phyloP scores from a whole-genome alignment of 2,329 filamentous ascomycete species.

The Scleromitrula shiraiana region DNA sequence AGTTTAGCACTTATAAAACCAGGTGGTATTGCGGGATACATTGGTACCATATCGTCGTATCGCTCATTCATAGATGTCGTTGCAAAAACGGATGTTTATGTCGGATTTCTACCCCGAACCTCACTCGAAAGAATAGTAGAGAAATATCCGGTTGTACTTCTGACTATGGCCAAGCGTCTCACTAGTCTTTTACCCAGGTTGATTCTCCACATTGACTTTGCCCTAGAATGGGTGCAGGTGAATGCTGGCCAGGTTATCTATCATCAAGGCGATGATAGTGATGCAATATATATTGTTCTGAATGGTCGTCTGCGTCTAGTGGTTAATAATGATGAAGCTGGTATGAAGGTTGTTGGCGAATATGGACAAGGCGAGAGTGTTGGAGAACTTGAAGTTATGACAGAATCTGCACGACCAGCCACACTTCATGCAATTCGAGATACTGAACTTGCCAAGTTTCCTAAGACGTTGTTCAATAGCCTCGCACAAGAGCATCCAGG shows the following conservation, averaged over 20 bases:
- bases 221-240: slow-evolving; percentile 95
- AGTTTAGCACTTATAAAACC: slow-evolving; percentile 90
- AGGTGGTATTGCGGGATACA: slow-evolving; percentile 86
- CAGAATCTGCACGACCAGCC: slow-evolving; percentile 82
- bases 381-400: slow-evolving; percentile 93
- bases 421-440: slow-evolving; percentile 94
- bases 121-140: slow-evolving; percentile 90
- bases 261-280: slow-evolving; percentile 88
- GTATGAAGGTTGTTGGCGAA: slow-evolving; percentile 80
- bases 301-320: slow-evolving; percentile 86
- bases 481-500: slow-evolving; percentile 93
- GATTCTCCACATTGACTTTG: slow-evolving; percentile 95
- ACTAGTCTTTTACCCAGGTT: slow-evolving; percentile 83
- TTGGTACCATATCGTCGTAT: slow-evolving; percentile 90
- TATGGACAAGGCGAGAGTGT: slow-evolving; percentile 97
- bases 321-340: slow-evolving; percentile 70
- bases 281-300: slow-evolving; percentile 95
- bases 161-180: slow-evolving; percentile 93
- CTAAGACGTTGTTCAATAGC: slow-evolving; percentile 93
- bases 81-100: slow-evolving; percentile 96
- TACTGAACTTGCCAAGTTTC: slow-evolving; percentile 93
- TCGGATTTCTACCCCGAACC: slow-evolving; percentile 81
- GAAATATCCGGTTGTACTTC: slow-evolving; percentile 78
- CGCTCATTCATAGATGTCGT: slow-evolving; percentile 94
- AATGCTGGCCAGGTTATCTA: slow-evolving; percentile 92